Base-by-base conservation (phyloP, 2,329 filamentous ascomycete genomes). In the Fusarium scirpi region DNA sequence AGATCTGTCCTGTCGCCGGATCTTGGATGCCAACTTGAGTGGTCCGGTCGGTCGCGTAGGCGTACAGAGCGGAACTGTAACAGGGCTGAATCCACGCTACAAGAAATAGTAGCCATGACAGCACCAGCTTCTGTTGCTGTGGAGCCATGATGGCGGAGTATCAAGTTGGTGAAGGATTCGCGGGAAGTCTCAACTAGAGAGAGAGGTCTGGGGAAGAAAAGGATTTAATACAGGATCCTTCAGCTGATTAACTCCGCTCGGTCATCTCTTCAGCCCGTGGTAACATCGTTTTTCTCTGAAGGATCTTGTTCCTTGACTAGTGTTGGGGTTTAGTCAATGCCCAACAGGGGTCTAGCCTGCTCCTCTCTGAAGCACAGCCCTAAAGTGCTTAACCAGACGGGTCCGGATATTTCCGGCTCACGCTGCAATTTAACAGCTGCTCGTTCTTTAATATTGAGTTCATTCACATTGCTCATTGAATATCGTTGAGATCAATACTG, bases 211-310 rank as follows among this genome's bases (percentile, higher is more conserved):
- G 53, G 44, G 30, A 56, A 34, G 5, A 2, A 15, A 15, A 11
- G 43, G 18, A 56, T 48, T 56, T 56, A 56, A 56, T 47, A 56
- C 18, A 27, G 30, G 25, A 48, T 56, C 53, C 29, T 29, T 8
- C 29, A 27, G 25, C 25, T 47, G 11, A 8, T 20, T 12, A 13
- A 27, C 8, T 15, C 34, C 34, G 24, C 34, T 52, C 25, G 34
- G 24, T 29, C 49, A 11, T 18, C 12, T 52, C 32, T 20, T 20
- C 34, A 22, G 49, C 40, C 34, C 34, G 16, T 9, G 16, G 32
- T 29, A 6, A 29, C n/a, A 18, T 29, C 20, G 18, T 25, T 41
- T 52, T 29, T 29, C 32, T 16, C 24, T 22, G 24, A 5, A 41
- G 49, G 34, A 52, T 52, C 20, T 6, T 29, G 8, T 29, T 18